Evolutionary conservation across 1,139 yeast genomes (phyloP), one percentile per base, ranked within the genome.

Genomic region (Saccharomycopsis hybrid): DNA sequence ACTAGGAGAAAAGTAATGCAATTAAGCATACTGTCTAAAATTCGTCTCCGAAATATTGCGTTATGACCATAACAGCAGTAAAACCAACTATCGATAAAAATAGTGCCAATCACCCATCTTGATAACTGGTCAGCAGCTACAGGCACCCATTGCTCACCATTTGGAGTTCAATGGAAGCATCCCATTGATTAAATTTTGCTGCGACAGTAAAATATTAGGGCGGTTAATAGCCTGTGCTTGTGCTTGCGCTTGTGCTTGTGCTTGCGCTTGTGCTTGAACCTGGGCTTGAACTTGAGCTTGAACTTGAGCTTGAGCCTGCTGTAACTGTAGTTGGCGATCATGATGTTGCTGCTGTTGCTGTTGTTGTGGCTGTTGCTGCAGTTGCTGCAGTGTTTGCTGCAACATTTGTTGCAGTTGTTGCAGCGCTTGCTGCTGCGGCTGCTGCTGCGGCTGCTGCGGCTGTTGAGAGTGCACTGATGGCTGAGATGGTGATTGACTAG

Each of bases 341-440:
- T 31, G 33, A 31, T 31, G 33, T n/a, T 13, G n/a, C 5, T 5
- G 24, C 24, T 8, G n/a, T n/a, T n/a, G n/a, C n/a, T n/a, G n/a
- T n/a, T n/a, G n/a, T n/a, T n/a, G n/a, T n/a, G n/a, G 30, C 33
- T 30, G 36, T 29, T 31, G 32, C 30, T 28, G 44, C 35, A 2
- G 28, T 30, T 36, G 28, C 44, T n/a, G 35, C 27, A 5, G 37
- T 32, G 18, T 42, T 13, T 40, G 48, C 32, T 41, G 46, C 32
- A 38, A 13, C 43, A 41, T 33, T 45, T 43, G 40, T 11, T 38
- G 24, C 42, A 35, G 18, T 38, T 46, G 47, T 43, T 36, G 43
- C 18, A 32, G 43, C 40, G 28, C 27, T 40, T 40, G 30, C 39
- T 30, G 27, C 25, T 28, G 35, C 36, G 33, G 48, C 29, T 7